phyloP scores from a whole-genome alignment of 148 eudicot species.

The Silene uniflora region DNA sequence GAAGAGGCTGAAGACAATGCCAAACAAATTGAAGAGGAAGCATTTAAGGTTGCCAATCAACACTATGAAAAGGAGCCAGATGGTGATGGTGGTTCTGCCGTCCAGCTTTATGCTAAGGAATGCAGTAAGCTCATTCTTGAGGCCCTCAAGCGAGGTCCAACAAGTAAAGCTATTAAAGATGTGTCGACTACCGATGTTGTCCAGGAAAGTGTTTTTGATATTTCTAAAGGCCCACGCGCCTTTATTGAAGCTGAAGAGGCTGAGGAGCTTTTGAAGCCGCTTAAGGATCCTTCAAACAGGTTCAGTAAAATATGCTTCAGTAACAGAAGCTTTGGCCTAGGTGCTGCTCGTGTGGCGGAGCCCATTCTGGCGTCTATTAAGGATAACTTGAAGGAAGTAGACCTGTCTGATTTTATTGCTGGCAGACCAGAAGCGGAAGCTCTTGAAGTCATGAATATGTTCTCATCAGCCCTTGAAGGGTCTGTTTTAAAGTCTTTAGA shows the following conservation, averaged over 20 bases:
- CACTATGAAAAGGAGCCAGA: conserved; percentile 74
- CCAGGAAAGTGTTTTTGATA: conserved; percentile 48
- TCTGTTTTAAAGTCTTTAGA: conserved; percentile 45
- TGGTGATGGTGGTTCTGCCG: conserved; percentile 83
- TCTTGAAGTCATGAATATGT: conserved; percentile 65
- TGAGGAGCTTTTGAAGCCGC: conserved; percentile 48
- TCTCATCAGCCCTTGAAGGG: conserved; percentile 60
- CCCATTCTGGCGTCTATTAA: conserved; percentile 49
- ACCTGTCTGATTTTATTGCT: conserved; percentile 70
- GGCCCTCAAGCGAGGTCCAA: conserved; percentile 61
- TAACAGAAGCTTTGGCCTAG: conserved; percentile 68
- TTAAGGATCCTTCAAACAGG: conserved; percentile 43
- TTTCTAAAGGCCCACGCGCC: conserved; percentile 54
- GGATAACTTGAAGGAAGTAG: conserved; percentile 57
- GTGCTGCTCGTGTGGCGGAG: conserved; percentile 61
- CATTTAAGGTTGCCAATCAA: conserved; percentile 57
- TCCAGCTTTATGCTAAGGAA: conserved; percentile 81
- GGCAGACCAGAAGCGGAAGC: conserved; percentile 78
- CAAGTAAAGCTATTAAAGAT: conserved; percentile 32
- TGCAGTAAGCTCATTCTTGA: conserved; percentile 73
- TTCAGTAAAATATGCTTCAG: conserved; percentile 69
- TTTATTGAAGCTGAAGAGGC: conserved; percentile 63
- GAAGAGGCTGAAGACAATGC: conserved; percentile 82
- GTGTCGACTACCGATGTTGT: conserved; percentile 19
- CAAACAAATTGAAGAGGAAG: conserved; percentile 56